A percentile compares a stretch with the other conserved stretches of the same genome.
Evolutionary conservation across 768 basidiomycete species (phyloP).

Genomic region (Boletus sp.): DNA sequence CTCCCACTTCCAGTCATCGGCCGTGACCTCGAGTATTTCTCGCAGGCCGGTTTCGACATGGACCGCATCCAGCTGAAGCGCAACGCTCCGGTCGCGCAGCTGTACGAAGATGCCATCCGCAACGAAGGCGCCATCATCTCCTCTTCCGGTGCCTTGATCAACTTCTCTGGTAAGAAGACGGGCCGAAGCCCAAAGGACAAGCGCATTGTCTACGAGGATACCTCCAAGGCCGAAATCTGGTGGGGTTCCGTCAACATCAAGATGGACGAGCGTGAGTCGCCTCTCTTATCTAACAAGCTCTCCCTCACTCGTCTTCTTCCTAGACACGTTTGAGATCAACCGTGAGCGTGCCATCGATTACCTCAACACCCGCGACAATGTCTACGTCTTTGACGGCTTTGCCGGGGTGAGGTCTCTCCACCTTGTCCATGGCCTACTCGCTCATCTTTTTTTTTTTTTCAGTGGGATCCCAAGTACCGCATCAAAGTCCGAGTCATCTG

Average conservation of each 20-base stretch:
- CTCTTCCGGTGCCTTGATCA: constrained; percentile 93
- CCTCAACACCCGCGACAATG: constrained; percentile 96
- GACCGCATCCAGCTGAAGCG: constrained; percentile 94
- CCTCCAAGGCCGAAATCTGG: constrained; percentile 96
- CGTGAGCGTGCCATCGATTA: constrained; percentile 99
- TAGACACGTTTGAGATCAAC: constrained; percentile 98
- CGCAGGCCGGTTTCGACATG: constrained; percentile 99
- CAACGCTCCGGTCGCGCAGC: constrained; percentile 83
- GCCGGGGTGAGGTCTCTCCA: constrained; percentile 61
- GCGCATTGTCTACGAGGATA: constrained; percentile 97
- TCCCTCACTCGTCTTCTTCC: constrained; percentile 5
- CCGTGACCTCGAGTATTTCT: constrained; percentile 94
- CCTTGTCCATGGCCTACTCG: not conserved
- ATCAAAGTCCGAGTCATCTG: constrained; percentile 99
- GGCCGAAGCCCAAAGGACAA: constrained; percentile 98
- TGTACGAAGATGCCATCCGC: constrained; percentile 97
- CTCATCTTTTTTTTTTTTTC: constrained; percentile 7
- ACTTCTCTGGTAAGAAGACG: constrained; percentile 99
- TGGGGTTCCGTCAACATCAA: constrained; percentile 99
- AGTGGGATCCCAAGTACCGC: constrained; percentile 99
- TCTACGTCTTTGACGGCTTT: constrained; percentile 96
- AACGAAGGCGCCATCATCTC: constrained; percentile 99
- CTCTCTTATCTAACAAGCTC: not conserved
- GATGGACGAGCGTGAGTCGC: constrained; percentile 84
- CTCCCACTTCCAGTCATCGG: constrained; percentile 65